These are phyloP conservation scores for Triangularia verruculosa DNA, from an alignment of 2,329 filamentous ascomycete species.

Conservation along the genomic window DNA sequence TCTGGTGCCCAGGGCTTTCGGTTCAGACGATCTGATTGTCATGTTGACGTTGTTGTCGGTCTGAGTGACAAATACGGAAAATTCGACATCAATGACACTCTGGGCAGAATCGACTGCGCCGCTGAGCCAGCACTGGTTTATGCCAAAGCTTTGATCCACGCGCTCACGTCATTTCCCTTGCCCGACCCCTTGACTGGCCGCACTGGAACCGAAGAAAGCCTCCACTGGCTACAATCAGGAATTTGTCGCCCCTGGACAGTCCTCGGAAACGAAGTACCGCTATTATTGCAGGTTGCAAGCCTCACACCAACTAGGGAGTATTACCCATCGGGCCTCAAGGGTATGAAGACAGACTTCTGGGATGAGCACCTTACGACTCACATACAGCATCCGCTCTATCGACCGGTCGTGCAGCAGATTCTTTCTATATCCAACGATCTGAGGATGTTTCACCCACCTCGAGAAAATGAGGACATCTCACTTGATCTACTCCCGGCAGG, in stretches of 20 bases:
- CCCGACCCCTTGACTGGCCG: constrained; percentile 56
- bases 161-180: constrained; percentile 55
- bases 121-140: constrained; percentile 54
- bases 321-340: constrained; percentile 13
- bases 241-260: constrained; percentile 48
- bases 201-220: constrained; percentile 60
- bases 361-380: constrained; percentile 9
- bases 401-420: constrained; percentile 9
- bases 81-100: constrained; percentile 51
- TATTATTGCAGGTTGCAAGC: constrained; percentile 8
- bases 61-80: constrained; percentile 42
- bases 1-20: constrained; percentile 22
- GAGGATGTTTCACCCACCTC: not conserved
- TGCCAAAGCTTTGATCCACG: constrained; percentile 57
- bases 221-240: constrained; percentile 48
- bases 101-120: constrained; percentile 56
- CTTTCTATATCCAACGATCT: constrained; percentile 6
- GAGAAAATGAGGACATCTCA: not conserved
- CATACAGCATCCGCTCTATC: constrained; percentile 17
- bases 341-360: constrained; percentile 17
- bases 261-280: not conserved
- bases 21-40: constrained; percentile 25
- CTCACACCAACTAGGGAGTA: constrained; percentile 16
- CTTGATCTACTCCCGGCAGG: not conserved
- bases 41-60: constrained; percentile 42